These are phyloP conservation scores for Luvunga scandens DNA, from an alignment of 345 rosid genomes.

Conservation along the genomic window DNA sequence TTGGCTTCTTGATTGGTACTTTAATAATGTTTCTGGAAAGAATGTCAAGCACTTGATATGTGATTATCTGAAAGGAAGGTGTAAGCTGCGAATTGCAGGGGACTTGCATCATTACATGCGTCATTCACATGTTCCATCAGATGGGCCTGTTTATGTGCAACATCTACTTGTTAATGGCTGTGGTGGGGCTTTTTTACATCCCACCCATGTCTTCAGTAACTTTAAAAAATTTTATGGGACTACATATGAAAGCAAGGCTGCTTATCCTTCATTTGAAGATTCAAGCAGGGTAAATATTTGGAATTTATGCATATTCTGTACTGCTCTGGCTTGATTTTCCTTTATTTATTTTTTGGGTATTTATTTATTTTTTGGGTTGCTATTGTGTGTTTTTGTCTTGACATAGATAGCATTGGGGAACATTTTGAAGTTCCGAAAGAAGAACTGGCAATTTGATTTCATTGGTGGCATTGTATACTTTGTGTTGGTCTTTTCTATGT, in stretches of 20 bases:
- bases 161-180: constrained; percentile 97
- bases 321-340: constrained; percentile 11
- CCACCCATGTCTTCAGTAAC: constrained; percentile 88
- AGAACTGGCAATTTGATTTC: constrained; percentile 98
- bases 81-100: constrained; percentile 92
- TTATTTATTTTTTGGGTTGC: constrained; percentile 1
- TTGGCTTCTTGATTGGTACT: constrained; percentile 99
- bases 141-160: constrained; percentile 68
- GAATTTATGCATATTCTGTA: constrained; percentile 6
- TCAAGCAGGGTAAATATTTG: constrained; percentile 75
- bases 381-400: constrained; percentile 17
- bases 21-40: constrained; percentile 71
- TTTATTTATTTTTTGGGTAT: too few relatives aligned
- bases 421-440: constrained; percentile 96
- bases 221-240: constrained; percentile 63
- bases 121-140: constrained; percentile 77
- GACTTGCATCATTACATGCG: constrained; percentile 99
- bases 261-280: constrained; percentile 94
- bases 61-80: constrained; percentile 83
- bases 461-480: constrained; percentile 98
- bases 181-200: constrained; percentile 98
- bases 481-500: constrained; percentile 78
- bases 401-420: constrained; percentile 97
- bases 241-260: constrained; percentile 71
- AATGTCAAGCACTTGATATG: constrained; percentile 78